Evolutionary conservation across 2,329 filamentous ascomycete genomes (phyloP).

Genomic region (Colletotrichum tanaceti): DNA sequence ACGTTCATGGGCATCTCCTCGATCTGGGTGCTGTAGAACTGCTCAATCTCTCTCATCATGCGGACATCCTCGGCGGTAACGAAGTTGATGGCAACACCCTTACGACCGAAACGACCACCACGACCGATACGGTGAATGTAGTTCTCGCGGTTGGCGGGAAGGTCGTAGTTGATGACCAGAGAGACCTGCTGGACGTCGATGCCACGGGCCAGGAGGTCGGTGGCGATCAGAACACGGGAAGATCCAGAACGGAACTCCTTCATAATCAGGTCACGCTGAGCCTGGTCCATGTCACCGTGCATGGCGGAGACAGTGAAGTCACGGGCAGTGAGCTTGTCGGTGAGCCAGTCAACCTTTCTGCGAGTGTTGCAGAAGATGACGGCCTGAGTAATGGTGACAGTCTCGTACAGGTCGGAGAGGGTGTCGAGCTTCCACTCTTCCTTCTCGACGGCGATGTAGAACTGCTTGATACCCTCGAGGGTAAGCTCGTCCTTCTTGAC

Average conservation of each 20-base stretch:
- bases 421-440: conserved; percentile 99
- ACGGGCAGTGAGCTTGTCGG: conserved; percentile 97
- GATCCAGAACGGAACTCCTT: conserved; percentile 99
- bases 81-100: conserved; percentile 99
- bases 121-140: conserved; percentile 99
- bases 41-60: conserved; percentile 99
- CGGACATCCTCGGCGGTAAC: conserved; percentile 98
- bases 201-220: conserved; percentile 97
- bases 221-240: conserved; percentile 98
- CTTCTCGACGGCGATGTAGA: conserved; percentile 99
- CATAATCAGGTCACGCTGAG: conserved; percentile 99
- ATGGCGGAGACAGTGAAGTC: conserved; percentile 99
- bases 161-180: conserved; percentile 99
- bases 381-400: conserved; percentile 98
- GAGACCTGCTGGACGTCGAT: conserved; percentile 99
- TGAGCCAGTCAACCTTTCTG: conserved; percentile 99
- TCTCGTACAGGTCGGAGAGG: conserved; percentile 98
- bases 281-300: conserved; percentile 99
- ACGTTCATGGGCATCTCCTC: conserved; percentile 99
- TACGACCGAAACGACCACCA: conserved; percentile 99
- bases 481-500: conserved; percentile 99
- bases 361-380: conserved; percentile 99
- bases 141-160: conserved; percentile 99
- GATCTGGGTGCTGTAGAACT: conserved; percentile 99
- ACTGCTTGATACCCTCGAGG: conserved; percentile 99